Conservation (phyloP, 495 filamentous ascomycete genomes). For the Venustampulla echinocandica region DNA sequence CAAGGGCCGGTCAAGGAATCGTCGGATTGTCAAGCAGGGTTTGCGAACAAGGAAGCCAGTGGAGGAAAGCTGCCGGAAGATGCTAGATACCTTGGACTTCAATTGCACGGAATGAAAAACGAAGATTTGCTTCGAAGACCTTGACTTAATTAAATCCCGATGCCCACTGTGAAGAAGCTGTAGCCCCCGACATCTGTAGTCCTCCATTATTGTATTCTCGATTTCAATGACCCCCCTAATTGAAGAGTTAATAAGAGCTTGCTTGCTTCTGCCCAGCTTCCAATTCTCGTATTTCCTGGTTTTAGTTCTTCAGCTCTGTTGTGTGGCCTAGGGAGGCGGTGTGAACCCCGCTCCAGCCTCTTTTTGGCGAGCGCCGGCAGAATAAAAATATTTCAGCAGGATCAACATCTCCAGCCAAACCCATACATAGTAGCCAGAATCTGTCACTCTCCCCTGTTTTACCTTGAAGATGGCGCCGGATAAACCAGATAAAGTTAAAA, state of each 20-base stretch:
- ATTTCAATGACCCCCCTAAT: too few relatives aligned
- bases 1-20: conserved; percentile 19
- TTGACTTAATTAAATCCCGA: not conserved
- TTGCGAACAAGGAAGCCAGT: conserved; percentile 20
- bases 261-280: too few relatives aligned
- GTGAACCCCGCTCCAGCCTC: not conserved
- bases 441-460: not conserved
- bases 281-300: too few relatives aligned
- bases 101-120: conserved; percentile 19
- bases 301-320: too few relatives aligned
- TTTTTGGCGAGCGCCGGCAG: conserved; percentile 4
- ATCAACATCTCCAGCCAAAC: not conserved
- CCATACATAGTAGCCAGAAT: not conserved
- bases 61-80: conserved; percentile 23
- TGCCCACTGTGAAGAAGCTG: too few relatives aligned
- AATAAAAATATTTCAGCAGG: conserved; percentile 10
- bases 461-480: conserved; percentile 10
- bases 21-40: conserved; percentile 22
- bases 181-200: too few relatives aligned
- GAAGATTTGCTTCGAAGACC: conserved; percentile 11
- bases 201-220: too few relatives aligned
- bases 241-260: too few relatives aligned
- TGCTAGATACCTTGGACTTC: conserved; percentile 24
- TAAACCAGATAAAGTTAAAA: conserved; percentile 56
- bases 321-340: too few relatives aligned